A percentile compares a stretch with the other conserved stretches of the same genome.
Evolutionary conservation across 768 basidiomycete genomes (phyloP).

Genomic region (Chlorophyllum brunneum): DNA sequence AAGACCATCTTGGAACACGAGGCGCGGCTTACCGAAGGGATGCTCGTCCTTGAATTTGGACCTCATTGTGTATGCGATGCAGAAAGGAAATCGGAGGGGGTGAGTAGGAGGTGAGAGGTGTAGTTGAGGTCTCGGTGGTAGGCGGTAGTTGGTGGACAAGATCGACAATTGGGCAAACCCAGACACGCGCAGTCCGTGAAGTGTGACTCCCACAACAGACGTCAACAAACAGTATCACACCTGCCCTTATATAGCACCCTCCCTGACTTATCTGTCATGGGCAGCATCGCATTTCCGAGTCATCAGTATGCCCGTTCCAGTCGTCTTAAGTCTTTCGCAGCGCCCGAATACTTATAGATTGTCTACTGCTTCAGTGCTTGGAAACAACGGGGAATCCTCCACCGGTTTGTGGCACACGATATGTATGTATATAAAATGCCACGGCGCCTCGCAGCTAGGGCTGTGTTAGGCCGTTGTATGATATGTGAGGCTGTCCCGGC

Average conservation of each 20-base stretch:
- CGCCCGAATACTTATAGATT: too few relatives aligned
- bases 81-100: conserved; percentile 2
- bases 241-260: conserved; percentile 5
- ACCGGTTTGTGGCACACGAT: too few relatives aligned
- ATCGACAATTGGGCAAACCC: conserved; percentile 25
- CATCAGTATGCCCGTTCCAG: neutral
- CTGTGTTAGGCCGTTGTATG: too few relatives aligned
- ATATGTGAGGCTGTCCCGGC: too few relatives aligned
- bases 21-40: conserved; percentile 76
- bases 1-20: conserved; percentile 7
- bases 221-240: conserved; percentile 28
- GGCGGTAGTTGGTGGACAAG: conserved; percentile 14
- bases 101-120: conserved; percentile 6
- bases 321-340: too few relatives aligned
- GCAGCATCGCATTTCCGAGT: conserved; percentile 3
- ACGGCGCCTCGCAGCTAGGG: too few relatives aligned
- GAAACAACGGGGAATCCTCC: too few relatives aligned
- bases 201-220: conserved; percentile 30
- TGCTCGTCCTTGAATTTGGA: conserved; percentile 99
- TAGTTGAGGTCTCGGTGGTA: conserved; percentile 14
- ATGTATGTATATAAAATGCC: too few relatives aligned
- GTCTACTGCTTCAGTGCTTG: too few relatives aligned
- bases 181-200: conserved; percentile 39
- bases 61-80: conserved; percentile 51
- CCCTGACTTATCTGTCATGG: too few relatives aligned